Base-by-base conservation (phyloP, 169 alveolate species). In the Eimeria falciformis region DNA sequence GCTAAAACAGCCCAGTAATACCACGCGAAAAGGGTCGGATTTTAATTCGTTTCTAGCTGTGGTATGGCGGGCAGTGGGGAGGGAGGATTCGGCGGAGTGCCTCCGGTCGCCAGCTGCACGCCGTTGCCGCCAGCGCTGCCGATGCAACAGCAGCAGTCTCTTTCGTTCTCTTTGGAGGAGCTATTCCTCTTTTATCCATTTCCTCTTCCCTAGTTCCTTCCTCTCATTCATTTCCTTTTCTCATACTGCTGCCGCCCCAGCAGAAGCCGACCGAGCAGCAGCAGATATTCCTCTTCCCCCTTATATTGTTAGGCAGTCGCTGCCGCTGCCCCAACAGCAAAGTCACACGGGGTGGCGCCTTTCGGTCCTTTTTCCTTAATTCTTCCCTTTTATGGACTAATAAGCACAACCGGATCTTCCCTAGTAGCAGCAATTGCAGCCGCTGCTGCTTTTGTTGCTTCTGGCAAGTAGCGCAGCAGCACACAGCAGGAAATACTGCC, bases 91-190 rank as follows among this genome's bases (percentile, higher is more conserved):
- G n/a, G n/a, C n/a, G n/a, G n/a, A n/a, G n/a, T n/a, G 79, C 50
- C 79, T 23, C 40, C 79, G 79, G 79, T 68, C 79, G 79, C n/a
- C n/a, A n/a, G n/a, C 79, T 68, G 79, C 79, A 68, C 79, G 79
- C 79, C 29, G 79, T 68, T 68, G 47, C 79, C 79, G 12, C 23
- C 79, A 43, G 79, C 79, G 79, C 79, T 68, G 79, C 79, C 79
- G 79, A 68, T 68, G 79, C 71, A 58, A 29, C 71, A 58, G 71
- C 71, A 58, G 71, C 71, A 50, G 62, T 50, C 14, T 7, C 14
- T 7, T 11, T 50, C 14, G 14, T 11, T 11, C 62, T 14, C 62
- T 50, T 14, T 50, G 62, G 62, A 50, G 62, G 62, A 50, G 14
- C 62, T 14, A 50, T 11, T 14, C 7, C n/a, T 14, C 62, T 50